Conservation (phyloP, 805 yeast species). For the Monosporozyma solicola region DNA sequence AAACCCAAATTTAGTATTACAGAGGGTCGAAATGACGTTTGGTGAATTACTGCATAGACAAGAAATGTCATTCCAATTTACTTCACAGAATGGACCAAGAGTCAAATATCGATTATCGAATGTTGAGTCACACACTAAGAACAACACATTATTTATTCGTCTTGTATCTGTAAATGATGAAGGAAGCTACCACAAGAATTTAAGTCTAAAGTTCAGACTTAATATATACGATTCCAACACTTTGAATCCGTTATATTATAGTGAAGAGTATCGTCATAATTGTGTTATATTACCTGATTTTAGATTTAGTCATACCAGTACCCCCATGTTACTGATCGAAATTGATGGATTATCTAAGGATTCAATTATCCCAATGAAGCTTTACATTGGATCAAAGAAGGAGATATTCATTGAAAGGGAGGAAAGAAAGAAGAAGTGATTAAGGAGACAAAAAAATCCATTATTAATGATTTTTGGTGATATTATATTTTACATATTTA, state of each 20-base stretch:
- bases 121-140: neutral
- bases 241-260: constrained; percentile 7
- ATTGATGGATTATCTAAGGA: constrained; percentile 5
- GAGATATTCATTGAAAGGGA: neutral
- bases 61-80: neutral
- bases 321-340: constrained; percentile 14
- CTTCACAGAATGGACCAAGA: constrained; percentile 3
- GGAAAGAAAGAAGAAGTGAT: neutral
- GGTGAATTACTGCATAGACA: constrained; percentile 20
- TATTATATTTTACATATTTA: neutral
- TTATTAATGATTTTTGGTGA: neutral
- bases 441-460: neutral
- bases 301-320: constrained; percentile 1
- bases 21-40: constrained; percentile 10
- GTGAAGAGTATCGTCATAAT: constrained; percentile 6
- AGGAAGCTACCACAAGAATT: neutral
- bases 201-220: constrained; percentile 9
- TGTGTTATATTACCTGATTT: constrained; percentile 15
- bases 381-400: constrained; percentile 9
- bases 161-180: constrained; percentile 8
- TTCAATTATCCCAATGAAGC: neutral
- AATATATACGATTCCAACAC: constrained; percentile 15
- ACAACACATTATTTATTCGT: constrained; percentile 15
- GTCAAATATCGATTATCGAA: constrained; percentile 6
- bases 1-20: neutral